These are phyloP conservation scores for Mesembryanthemum crystallinum DNA, from an alignment of 148 eudicot genomes.

Conservation along the genomic window DNA sequence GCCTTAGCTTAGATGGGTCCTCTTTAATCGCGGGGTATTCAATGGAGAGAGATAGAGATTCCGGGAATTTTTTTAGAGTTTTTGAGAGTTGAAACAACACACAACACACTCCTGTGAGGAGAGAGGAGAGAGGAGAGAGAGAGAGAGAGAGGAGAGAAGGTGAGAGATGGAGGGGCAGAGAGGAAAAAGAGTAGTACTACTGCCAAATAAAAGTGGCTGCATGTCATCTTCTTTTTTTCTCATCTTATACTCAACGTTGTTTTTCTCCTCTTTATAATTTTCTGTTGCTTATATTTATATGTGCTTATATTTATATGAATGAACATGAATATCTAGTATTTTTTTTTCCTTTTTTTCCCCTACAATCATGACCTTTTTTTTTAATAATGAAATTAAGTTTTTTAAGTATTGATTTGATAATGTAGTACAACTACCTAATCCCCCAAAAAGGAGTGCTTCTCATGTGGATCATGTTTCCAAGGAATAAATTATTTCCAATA, in stretches of 20 bases:
- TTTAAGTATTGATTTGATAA: too few relatives aligned
- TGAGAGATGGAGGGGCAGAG: neutral
- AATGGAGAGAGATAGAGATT: conserved; percentile 14
- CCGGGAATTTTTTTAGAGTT: neutral
- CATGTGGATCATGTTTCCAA: neutral
- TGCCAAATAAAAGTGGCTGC: conserved; percentile 33
- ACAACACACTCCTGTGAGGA: neutral
- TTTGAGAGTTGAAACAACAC: conserved; percentile 1
- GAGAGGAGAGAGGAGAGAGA: neutral
- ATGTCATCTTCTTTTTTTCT: conserved; percentile 24
- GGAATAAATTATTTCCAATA: too few relatives aligned
- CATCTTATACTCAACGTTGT: neutral
- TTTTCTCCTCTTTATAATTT: neutral
- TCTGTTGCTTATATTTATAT: neutral
- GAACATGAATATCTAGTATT: too few relatives aligned
- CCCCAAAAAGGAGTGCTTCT: conserved; percentile 1
- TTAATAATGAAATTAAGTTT: too few relatives aligned
- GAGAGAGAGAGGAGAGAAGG: neutral
- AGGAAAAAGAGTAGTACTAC: neutral
- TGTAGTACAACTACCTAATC: neutral
- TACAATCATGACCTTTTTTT: neutral
- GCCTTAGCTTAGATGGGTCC: conserved; percentile 25
- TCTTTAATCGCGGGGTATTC: conserved; percentile 8
- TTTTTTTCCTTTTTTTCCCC: neutral
- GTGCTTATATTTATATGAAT: neutral